Percentiles rank a stretch among this genome's conserved stretches.
phyloP scores from a whole-genome alignment of 768 basidiomycete species.

The Leucosporidium yakuticum region DNA sequence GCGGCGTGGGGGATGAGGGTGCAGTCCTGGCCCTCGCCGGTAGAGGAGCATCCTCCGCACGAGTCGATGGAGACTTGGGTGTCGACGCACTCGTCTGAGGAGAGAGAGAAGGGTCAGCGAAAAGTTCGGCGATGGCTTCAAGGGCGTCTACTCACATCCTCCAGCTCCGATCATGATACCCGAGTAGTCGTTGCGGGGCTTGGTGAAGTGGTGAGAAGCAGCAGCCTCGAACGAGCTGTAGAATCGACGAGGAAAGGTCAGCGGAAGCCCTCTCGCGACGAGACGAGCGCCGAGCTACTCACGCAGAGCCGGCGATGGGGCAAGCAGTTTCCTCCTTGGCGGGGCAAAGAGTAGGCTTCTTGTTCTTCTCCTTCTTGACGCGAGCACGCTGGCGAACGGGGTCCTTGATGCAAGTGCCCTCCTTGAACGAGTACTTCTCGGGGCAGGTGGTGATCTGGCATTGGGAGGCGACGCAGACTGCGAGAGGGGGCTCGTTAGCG shows the following conservation, averaged over 20 bases:
- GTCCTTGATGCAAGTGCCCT: constrained; percentile 18
- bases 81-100: constrained; percentile 49
- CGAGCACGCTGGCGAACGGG: constrained; percentile 19
- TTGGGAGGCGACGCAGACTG: constrained; percentile 7
- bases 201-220: constrained; percentile 18
- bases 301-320: constrained; percentile 29
- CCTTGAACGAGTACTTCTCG: constrained; percentile 11
- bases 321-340: constrained; percentile 22
- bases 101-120: too few relatives aligned
- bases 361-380: constrained; percentile 15
- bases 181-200: constrained; percentile 6
- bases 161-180: constrained; percentile 20
- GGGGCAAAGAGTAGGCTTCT: background rate
- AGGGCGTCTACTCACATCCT: constrained; percentile 14
- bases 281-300: background rate
- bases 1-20: constrained; percentile 56
- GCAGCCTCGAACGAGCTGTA: constrained; percentile 11
- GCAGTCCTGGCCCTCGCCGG: constrained; percentile 64
- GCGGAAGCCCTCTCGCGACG: background rate
- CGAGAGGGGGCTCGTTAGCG: too few relatives aligned
- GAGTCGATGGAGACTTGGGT: constrained; percentile 57
- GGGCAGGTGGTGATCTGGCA: constrained; percentile 19
- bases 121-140: background rate
- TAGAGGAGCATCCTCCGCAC: constrained; percentile 67
- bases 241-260: background rate